A percentile compares a stretch with the other conserved stretches of the same genome.
phyloP scores from a whole-genome alignment of 148 eudicot species.

The Vaccinium darrowii region DNA sequence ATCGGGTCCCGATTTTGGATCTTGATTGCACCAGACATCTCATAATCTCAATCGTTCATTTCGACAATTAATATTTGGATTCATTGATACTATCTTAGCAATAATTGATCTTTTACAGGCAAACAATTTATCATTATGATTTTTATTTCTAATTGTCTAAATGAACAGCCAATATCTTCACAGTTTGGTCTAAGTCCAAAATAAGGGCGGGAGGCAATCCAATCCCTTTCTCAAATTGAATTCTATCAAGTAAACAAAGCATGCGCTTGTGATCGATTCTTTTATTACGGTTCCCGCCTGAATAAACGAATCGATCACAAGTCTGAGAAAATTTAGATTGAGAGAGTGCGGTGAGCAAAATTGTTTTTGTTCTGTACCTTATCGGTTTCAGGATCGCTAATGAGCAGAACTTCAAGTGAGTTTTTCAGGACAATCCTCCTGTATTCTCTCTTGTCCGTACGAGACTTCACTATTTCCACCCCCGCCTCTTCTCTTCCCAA shows the following conservation, averaged over 20 bases:
- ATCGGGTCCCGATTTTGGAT: neutral
- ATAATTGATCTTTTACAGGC: neutral
- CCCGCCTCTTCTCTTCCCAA: constrained; percentile 23
- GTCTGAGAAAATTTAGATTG: neutral
- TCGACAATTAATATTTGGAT: neutral
- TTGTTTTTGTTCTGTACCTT: constrained; percentile 38
- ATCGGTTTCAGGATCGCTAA: constrained; percentile 81
- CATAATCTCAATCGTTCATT: neutral
- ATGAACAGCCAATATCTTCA: neutral
- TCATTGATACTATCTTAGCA: neutral
- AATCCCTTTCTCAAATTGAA: neutral
- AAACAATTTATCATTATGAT: neutral
- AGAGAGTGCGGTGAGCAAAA: neutral
- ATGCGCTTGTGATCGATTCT: neutral
- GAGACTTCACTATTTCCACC: constrained; percentile 49
- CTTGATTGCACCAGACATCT: neutral
- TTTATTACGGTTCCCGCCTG: neutral
- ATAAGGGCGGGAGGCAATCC: neutral
- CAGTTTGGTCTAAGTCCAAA: no score
- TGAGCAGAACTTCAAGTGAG: constrained; percentile 66
- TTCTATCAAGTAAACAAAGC: neutral
- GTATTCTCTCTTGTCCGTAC: constrained; percentile 68
- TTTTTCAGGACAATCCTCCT: constrained; percentile 57
- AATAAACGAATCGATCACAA: neutral
- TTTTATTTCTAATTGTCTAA: neutral